phyloP scores from a whole-genome alignment of 495 filamentous ascomycete species.

The Xylaria bambusicola region DNA sequence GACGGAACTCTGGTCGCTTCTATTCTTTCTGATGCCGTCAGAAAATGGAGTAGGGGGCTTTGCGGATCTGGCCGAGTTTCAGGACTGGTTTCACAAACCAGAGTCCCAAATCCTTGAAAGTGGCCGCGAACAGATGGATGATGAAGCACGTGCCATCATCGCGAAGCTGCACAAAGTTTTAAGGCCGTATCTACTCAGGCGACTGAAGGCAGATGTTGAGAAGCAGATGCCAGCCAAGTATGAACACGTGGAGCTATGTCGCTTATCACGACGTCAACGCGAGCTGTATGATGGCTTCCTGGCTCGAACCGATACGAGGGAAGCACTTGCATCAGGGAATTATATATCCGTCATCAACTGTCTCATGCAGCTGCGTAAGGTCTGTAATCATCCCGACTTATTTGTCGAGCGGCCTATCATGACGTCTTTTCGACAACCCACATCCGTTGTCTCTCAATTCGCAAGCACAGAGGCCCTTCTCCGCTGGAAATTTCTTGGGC shows the following conservation, averaged over 20 bases:
- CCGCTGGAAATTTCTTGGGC: constrained; percentile 63
- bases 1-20: constrained; percentile 92
- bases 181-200: constrained; percentile 86
- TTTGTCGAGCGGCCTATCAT: constrained; percentile 98
- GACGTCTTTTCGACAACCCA: constrained; percentile 92
- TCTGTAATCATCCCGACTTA: constrained; percentile 97
- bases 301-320: constrained; percentile 85
- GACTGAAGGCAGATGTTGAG: constrained; percentile 96
- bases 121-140: constrained; percentile 88
- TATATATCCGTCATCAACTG: constrained; percentile 98
- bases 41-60: constrained; percentile 86
- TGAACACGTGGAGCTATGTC: constrained; percentile 93
- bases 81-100: constrained; percentile 88
- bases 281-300: constrained; percentile 97
- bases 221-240: constrained; percentile 99
- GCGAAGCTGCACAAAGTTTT: constrained; percentile 90
- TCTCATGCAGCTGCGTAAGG: constrained; percentile 95
- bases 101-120: constrained; percentile 95
- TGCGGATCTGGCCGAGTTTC: constrained; percentile 86
- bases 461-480: constrained; percentile 75
- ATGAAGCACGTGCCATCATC: constrained; percentile 85
- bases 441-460: constrained; percentile 76
- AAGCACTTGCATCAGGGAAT: constrained; percentile 90
- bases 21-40: constrained; percentile 94
- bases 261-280: constrained; percentile 89